Conservation (phyloP, 2,329 filamentous ascomycete species). For the Penicillium sp. region DNA sequence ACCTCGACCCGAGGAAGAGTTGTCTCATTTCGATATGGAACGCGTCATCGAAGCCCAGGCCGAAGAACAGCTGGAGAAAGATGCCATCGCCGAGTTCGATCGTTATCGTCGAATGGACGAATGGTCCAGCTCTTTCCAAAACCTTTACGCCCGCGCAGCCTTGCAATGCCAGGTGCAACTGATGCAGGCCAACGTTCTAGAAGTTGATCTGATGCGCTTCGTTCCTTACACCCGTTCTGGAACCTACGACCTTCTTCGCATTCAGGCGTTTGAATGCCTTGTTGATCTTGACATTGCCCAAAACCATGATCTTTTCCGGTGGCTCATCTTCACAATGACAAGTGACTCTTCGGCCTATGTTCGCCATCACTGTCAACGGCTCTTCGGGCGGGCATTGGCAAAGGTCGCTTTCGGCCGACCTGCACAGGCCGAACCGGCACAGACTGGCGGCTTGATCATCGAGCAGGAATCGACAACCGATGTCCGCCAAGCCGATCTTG, state of each 20-base stretch:
- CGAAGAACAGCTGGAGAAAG: conserved; percentile 61
- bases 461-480: conserved; percentile 61
- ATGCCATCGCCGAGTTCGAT: conserved; percentile 66
- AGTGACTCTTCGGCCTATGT: conserved; percentile 65
- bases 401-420: conserved; percentile 64
- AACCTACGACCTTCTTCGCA: conserved; percentile 65
- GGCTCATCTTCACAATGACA: conserved; percentile 63
- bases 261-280: conserved; percentile 65
- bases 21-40: conserved; percentile 54
- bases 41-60: conserved; percentile 57
- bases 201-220: conserved; percentile 62
- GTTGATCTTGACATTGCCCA: conserved; percentile 62
- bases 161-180: conserved; percentile 65
- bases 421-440: conserved; percentile 40
- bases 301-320: conserved; percentile 59
- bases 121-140: conserved; percentile 70
- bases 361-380: conserved; percentile 57
- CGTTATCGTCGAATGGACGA: conserved; percentile 69
- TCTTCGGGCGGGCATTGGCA: conserved; percentile 63
- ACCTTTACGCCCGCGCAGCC: conserved; percentile 66
- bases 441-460: conserved; percentile 59
- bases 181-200: conserved; percentile 59
- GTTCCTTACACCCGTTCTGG: conserved; percentile 65
- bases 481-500: conserved; percentile 59
- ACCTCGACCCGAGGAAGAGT: conserved; percentile 45